Evolutionary conservation across 2,329 filamentous ascomycete species (phyloP).

Genomic region (Alternaria hordeiaustralica): DNA sequence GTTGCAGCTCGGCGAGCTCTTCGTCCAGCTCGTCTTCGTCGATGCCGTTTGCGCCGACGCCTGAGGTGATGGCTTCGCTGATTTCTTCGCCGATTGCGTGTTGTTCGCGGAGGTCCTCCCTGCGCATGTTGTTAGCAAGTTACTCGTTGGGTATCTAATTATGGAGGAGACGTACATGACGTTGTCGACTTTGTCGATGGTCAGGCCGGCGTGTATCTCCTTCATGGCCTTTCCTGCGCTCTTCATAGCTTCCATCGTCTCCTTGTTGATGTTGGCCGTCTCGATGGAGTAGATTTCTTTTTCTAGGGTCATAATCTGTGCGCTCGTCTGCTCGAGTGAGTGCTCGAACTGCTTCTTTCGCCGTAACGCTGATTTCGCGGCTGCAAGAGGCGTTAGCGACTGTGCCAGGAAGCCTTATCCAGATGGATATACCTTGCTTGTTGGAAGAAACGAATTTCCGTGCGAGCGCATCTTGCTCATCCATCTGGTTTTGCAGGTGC

Average conservation of each 20-base stretch:
- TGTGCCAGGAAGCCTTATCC: no score
- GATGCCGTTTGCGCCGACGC: conserved; percentile 70
- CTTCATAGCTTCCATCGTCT: conserved; percentile 94
- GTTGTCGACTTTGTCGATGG: conserved; percentile 91
- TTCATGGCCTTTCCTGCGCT: conserved; percentile 89
- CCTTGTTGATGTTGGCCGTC: conserved; percentile 97
- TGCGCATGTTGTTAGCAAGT: conserved; percentile 47
- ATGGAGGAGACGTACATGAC: conserved; percentile 78
- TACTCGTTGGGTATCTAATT: not conserved
- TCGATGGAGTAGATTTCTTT: conserved; percentile 97
- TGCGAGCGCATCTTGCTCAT: conserved; percentile 87
- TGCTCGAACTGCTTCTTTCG: conserved; percentile 95
- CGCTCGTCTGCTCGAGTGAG: conserved; percentile 85
- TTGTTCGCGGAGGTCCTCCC: conserved; percentile 90
- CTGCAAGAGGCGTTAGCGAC: conserved; percentile 56
- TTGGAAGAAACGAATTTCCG: conserved; percentile 88
- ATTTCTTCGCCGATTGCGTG: conserved; percentile 95
- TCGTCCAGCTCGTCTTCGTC: conserved; percentile 88
- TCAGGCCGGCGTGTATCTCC: conserved; percentile 87
- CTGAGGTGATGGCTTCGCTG: conserved; percentile 77
- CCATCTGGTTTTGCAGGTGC: conserved; percentile 89
- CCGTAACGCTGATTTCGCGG: conserved; percentile 85
- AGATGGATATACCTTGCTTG: conserved; percentile 78
- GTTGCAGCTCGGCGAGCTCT: conserved; percentile 85
- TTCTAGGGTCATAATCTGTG: conserved; percentile 90